Base-by-base conservation (phyloP, 108 stramenopile genomes). In the Cylindrotheca closterium region DNA sequence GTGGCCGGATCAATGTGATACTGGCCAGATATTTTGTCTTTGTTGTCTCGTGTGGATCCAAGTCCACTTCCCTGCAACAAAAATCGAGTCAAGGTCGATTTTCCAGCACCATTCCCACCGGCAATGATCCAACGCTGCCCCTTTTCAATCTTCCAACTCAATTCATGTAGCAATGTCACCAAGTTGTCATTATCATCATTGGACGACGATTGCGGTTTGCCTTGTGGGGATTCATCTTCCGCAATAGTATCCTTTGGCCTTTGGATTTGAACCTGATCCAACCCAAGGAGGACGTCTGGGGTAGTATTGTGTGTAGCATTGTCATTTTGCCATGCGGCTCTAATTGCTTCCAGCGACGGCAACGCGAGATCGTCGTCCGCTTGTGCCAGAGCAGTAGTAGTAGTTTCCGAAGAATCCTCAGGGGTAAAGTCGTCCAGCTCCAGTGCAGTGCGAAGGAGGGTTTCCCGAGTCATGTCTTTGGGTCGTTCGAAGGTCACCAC, bases 71-170 rank as follows among this genome's bases (percentile, higher is more conserved):
- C 30, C 59, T 58, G 27, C 55, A 78, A 55, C 52, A 91, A 49
- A n/a, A 87, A 75, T 25, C 86, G 78, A 60, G 82, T 79, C 17
- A 88, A 59, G 3, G 90, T 86, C 19, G 65, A 71, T 49, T 88
- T 88, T 1, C 87, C 87, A 26, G 82, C 79, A 51, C 90, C 90
- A 71, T 91, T 91, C 1, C 80, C 74, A 4, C 90, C 90, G 1
- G 80, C 90, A 37, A 88, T 58, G 53, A 86, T 73, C 87, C 87
- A 91, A 15, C 79, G 62, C 48, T 91, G 83, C 0, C 83, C 83
- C 24, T 56, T 69, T 30, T 63, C 33, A 5, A 91, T 81, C 0
- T 70, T 84, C 90, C 90, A 91, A 30, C 60, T 45, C 51, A 91
- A 63, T 61, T 69, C 47, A 26, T 81, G 64, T n/a, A 89, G 64